Evolutionary conservation across 2,329 filamentous ascomycete genomes (phyloP).

Genomic region (Cladosporium oxysporum): DNA sequence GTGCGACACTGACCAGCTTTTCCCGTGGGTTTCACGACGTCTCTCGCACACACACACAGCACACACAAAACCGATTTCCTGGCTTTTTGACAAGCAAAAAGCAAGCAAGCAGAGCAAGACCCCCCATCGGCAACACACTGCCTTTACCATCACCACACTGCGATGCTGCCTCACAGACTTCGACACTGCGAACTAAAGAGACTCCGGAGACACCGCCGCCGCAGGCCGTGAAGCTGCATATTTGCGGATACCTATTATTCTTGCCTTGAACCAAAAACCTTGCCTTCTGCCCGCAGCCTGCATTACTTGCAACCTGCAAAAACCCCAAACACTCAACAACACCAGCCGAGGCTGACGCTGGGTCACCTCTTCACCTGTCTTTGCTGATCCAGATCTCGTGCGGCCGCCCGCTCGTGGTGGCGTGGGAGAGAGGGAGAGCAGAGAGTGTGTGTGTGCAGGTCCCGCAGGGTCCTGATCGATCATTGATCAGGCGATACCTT

Average conservation of each 20-base stretch:
- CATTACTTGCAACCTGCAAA: background rate
- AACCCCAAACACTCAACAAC: background rate
- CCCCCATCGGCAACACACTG: background rate
- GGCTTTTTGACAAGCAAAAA: background rate
- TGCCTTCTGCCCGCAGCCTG: constrained; percentile 1
- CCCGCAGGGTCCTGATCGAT: constrained; percentile 8
- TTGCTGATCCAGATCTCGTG: constrained; percentile 19
- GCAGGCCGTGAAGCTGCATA: constrained; percentile 14
- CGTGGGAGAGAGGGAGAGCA: constrained; percentile 13
- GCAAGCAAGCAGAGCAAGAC: background rate
- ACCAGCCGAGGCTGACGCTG: constrained; percentile 16
- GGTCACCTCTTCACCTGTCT: constrained; percentile 11
- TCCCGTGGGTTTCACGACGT: constrained; percentile 16
- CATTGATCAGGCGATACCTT: constrained; percentile 9
- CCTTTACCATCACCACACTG: constrained; percentile 14
- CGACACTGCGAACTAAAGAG: constrained; percentile 17
- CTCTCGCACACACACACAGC: constrained; percentile 7
- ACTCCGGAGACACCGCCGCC: constrained; percentile 20
- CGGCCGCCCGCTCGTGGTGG: constrained; percentile 18
- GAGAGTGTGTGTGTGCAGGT: constrained; percentile 8
- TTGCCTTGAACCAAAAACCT: constrained; percentile 1
- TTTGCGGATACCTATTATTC: background rate
- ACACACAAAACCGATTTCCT: constrained; percentile 12
- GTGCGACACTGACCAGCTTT: constrained; percentile 17
- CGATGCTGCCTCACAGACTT: constrained; percentile 18